Percentiles rank a stretch among this genome's conserved stretches.
phyloP scores from a whole-genome alignment of 192 early-diverging fungal species.

The Coemansia sp. region DNA sequence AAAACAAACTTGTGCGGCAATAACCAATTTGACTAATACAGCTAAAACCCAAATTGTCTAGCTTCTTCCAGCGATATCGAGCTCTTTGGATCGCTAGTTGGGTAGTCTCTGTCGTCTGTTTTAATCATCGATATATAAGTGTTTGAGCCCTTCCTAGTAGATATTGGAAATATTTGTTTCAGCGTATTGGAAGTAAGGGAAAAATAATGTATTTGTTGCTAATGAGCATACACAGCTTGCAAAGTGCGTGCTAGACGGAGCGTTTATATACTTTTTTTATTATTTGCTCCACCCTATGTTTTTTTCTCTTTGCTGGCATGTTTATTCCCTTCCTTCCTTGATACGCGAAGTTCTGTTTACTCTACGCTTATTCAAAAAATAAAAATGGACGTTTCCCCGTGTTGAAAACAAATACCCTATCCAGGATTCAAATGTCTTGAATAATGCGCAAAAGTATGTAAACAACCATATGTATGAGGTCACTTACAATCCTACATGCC shows the following conservation, averaged over 20 bases:
- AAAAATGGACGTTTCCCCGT: background rate
- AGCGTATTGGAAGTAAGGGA: background rate
- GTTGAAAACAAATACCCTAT: background rate
- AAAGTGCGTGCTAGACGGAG: too few relatives aligned
- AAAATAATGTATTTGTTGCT: background rate
- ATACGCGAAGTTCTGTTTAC: background rate
- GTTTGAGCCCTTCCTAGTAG: too few relatives aligned
- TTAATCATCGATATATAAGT: background rate
- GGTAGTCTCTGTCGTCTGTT: conserved; percentile 2
- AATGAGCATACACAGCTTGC: too few relatives aligned
- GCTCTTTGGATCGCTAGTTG: background rate
- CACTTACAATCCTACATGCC: background rate
- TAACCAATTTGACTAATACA: background rate
- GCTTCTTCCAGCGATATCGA: background rate
- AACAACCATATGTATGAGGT: background rate
- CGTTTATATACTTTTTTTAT: too few relatives aligned
- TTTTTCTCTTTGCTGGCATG: too few relatives aligned
- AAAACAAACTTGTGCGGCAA: background rate
- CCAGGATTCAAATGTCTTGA: background rate
- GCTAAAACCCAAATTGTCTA: background rate
- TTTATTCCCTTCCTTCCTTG: background rate
- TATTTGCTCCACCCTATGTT: background rate
- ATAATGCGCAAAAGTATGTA: background rate
- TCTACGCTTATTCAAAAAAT: background rate
- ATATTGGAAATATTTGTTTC: background rate